These are phyloP conservation scores for Aspergillus persii DNA, from an alignment of 2,329 filamentous ascomycete species.

Conservation along the genomic window DNA sequence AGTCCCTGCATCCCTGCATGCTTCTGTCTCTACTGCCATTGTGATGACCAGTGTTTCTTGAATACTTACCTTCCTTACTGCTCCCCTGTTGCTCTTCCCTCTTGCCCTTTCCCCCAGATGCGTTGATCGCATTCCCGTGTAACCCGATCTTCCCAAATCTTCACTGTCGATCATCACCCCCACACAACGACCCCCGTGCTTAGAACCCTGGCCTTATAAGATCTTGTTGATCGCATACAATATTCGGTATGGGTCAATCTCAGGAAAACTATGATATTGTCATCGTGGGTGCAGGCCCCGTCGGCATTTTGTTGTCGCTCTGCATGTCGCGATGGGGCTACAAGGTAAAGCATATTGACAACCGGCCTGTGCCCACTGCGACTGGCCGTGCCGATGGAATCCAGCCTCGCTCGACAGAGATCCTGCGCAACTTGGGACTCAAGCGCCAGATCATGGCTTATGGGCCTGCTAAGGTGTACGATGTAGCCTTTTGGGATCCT, in stretches of 20 bases:
- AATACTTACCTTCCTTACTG: neutral
- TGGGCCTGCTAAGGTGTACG: slow-evolving; percentile 80
- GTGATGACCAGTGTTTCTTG: neutral
- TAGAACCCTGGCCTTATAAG: neutral
- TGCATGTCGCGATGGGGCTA: slow-evolving; percentile 91
- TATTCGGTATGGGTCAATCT: slow-evolving; percentile 24
- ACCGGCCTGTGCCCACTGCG: slow-evolving; percentile 76
- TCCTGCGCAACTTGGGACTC: slow-evolving; percentile 84
- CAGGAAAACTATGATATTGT: slow-evolving; percentile 65
- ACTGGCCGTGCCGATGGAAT: slow-evolving; percentile 90
- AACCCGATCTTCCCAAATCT: neutral
- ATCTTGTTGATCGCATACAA: neutral
- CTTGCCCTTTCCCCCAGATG: neutral
- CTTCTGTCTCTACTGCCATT: neutral
- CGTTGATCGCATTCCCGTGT: neutral
- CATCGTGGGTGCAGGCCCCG: slow-evolving; percentile 84
- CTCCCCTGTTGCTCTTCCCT: too few relatives aligned
- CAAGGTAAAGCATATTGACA: slow-evolving; percentile 92
- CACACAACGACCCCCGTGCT: neutral
- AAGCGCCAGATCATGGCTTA: slow-evolving; percentile 86
- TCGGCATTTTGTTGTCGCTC: slow-evolving; percentile 82
- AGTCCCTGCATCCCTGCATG: slow-evolving; percentile 19
- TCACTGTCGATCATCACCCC: slow-evolving; percentile 2
- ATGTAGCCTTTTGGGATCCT: slow-evolving; percentile 67
- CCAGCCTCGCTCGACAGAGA: slow-evolving; percentile 82